These are phyloP conservation scores for Nemania diffusa DNA, from an alignment of 2,329 filamentous ascomycete genomes.

Conservation along the genomic window DNA sequence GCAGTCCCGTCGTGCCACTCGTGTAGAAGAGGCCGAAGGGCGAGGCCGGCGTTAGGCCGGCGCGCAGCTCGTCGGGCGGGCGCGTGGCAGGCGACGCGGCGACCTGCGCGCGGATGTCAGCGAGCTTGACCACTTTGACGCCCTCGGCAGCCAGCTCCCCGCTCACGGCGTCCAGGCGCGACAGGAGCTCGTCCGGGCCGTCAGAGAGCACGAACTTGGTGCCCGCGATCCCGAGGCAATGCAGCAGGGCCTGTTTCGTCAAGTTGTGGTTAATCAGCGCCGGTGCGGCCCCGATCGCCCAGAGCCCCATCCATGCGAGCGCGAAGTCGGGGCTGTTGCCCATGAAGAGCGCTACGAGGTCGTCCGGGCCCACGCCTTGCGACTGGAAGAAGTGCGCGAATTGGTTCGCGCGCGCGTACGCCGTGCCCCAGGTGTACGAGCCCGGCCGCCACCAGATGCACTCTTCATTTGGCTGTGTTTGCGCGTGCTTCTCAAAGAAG, in stretches of 20 bases:
- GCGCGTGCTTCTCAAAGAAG: slow-evolving; percentile 67
- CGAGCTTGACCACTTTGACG: slow-evolving; percentile 67
- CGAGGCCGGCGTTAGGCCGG: slow-evolving; percentile 60
- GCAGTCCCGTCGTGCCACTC: slow-evolving; percentile 78
- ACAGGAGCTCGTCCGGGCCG: slow-evolving; percentile 62
- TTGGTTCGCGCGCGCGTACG: slow-evolving; percentile 66
- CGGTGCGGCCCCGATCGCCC: slow-evolving; percentile 73
- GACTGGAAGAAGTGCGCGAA: slow-evolving; percentile 71
- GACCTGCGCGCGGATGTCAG: slow-evolving; percentile 57
- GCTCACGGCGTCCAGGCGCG: slow-evolving; percentile 67
- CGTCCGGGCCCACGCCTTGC: slow-evolving; percentile 66
- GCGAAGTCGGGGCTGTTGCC: slow-evolving; percentile 75
- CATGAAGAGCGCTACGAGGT: slow-evolving; percentile 74
- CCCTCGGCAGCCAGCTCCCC: slow-evolving; percentile 60
- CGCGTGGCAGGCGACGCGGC: slow-evolving; percentile 59
- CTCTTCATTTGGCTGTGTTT: slow-evolving; percentile 61
- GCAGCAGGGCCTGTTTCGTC: slow-evolving; percentile 69
- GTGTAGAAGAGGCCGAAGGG: slow-evolving; percentile 78
- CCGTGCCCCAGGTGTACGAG: slow-evolving; percentile 67
- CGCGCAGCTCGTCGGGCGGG: slow-evolving; percentile 66
- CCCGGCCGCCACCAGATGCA: slow-evolving; percentile 75
- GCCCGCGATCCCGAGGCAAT: slow-evolving; percentile 70
- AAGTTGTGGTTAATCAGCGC: slow-evolving; percentile 79
- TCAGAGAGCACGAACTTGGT: slow-evolving; percentile 69
- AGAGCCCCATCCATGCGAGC: slow-evolving; percentile 71